Conservation (phyloP, 2,329 filamentous ascomycete species). For the Aaosphaeria arxii region DNA sequence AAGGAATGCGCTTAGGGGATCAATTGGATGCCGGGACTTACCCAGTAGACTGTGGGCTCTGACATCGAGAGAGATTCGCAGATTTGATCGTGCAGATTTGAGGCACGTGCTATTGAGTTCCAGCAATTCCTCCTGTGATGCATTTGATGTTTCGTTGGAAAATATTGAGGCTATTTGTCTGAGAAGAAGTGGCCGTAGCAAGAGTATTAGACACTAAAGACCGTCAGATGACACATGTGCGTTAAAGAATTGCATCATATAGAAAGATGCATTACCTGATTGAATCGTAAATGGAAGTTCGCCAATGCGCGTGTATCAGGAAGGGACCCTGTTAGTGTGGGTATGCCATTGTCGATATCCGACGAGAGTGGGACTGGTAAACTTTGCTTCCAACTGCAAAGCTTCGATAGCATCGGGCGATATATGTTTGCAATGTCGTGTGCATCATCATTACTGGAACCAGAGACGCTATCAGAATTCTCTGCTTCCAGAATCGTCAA, state of each 20-base stretch:
- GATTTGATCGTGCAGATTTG: background rate
- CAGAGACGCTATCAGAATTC: background rate
- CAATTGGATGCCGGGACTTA: background rate
- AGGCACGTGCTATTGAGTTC: background rate
- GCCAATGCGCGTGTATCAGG: background rate
- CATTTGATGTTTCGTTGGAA: background rate
- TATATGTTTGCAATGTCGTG: background rate
- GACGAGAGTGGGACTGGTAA: background rate
- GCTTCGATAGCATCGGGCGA: background rate
- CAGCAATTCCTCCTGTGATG: background rate
- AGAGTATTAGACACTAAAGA: background rate
- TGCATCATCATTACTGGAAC: background rate
- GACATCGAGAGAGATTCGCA: background rate
- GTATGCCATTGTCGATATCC: background rate
- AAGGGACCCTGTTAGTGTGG: background rate
- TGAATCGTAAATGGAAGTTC: background rate
- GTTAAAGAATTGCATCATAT: background rate
- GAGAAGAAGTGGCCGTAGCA: background rate
- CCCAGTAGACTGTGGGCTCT: background rate
- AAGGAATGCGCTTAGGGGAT: background rate
- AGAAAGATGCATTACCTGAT: background rate
- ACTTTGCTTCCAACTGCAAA: background rate
- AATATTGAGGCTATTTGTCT: background rate
- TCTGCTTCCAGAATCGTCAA: background rate
- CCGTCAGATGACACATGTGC: background rate